A percentile compares a stretch with the other conserved stretches of the same genome.
Conservation (phyloP, 2,329 filamentous ascomycete species). For the Sporothrix dimorphospora region DNA sequence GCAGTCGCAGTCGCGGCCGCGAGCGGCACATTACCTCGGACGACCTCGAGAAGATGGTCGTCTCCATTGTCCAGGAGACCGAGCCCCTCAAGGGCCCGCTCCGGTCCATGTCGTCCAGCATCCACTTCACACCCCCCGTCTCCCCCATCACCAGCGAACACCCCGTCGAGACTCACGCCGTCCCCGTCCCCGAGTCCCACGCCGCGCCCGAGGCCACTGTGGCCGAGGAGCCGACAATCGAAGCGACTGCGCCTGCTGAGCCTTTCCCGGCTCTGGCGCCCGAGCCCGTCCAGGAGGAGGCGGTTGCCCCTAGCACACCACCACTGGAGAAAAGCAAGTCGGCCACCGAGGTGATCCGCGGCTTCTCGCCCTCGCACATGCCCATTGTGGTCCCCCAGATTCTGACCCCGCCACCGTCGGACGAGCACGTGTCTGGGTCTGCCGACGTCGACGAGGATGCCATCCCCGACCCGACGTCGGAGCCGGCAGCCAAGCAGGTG, state of each 20-base stretch:
- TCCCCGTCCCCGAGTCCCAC: not conserved
- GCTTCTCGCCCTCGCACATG: conserved; percentile 78
- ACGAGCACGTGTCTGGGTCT: not conserved
- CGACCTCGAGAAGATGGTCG: conserved; percentile 91
- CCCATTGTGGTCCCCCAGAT: conserved; percentile 51
- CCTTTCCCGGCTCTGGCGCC: conserved; percentile 17
- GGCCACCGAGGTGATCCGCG: conserved; percentile 71
- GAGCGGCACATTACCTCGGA: conserved; percentile 92
- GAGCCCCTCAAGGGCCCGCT: conserved; percentile 63
- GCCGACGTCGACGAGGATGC: conserved; percentile 39
- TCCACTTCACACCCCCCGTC: not conserved
- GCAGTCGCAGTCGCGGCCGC: conserved; percentile 70
- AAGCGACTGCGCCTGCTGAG: not conserved
- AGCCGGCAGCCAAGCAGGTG: conserved; percentile 66
- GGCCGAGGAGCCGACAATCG: not conserved
- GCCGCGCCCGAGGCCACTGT: not conserved
- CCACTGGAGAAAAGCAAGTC: conserved; percentile 31
- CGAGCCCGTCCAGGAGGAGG: not conserved
- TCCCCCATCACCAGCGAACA: not conserved
- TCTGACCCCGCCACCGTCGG: not conserved
- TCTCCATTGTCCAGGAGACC: conserved; percentile 88
- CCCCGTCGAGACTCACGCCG: not conserved
- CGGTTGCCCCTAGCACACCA: not conserved
- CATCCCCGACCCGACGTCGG: conserved; percentile 64
- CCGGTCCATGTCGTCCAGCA: conserved; percentile 45